Percentiles rank a stretch among this genome's conserved stretches.
phyloP scores from a whole-genome alignment of 768 basidiomycete species.

The Cystobasidium tubakii region DNA sequence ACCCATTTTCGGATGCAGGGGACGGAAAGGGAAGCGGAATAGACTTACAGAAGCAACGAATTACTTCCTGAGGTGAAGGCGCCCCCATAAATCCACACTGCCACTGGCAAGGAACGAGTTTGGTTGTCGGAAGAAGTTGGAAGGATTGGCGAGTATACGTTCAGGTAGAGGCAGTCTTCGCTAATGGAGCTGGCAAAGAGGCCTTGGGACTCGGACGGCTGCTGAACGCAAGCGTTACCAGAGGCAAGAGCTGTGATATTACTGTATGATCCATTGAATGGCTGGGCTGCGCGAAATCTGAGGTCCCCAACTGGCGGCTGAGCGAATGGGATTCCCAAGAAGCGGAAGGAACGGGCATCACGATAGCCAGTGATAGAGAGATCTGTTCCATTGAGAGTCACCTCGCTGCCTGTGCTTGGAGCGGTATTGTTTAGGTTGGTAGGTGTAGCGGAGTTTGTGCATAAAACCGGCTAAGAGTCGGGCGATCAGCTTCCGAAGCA shows the following conservation, averaged over 20 bases:
- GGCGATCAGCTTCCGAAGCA: neutral
- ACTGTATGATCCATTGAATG: constrained; percentile 47
- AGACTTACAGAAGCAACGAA: neutral
- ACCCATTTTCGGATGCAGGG: neutral
- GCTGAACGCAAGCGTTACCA: constrained; percentile 24
- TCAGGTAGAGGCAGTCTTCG: constrained; percentile 56
- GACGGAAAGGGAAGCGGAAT: neutral
- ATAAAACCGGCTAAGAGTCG: constrained; percentile 28
- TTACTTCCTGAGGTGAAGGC: constrained; percentile 44
- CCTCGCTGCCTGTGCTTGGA: neutral
- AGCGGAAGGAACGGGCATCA: constrained; percentile 48
- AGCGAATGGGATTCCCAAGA: constrained; percentile 62
- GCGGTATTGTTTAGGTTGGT: neutral
- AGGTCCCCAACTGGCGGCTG: constrained; percentile 57
- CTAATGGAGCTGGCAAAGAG: neutral
- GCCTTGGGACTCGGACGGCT: neutral
- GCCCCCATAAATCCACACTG: constrained; percentile 55
- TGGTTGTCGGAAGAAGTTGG: constrained; percentile 6
- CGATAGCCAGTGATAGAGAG: constrained; percentile 21
- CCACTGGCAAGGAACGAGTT: constrained; percentile 51
- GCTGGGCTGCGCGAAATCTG: constrained; percentile 58
- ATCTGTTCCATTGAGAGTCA: neutral
- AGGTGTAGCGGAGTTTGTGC: constrained; percentile 34
- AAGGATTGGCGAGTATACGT: constrained; percentile 53
- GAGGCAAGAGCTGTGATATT: constrained; percentile 14